These are phyloP conservation scores for Microsporum canis DNA, from an alignment of 2,329 filamentous ascomycete species.

Conservation along the genomic window DNA sequence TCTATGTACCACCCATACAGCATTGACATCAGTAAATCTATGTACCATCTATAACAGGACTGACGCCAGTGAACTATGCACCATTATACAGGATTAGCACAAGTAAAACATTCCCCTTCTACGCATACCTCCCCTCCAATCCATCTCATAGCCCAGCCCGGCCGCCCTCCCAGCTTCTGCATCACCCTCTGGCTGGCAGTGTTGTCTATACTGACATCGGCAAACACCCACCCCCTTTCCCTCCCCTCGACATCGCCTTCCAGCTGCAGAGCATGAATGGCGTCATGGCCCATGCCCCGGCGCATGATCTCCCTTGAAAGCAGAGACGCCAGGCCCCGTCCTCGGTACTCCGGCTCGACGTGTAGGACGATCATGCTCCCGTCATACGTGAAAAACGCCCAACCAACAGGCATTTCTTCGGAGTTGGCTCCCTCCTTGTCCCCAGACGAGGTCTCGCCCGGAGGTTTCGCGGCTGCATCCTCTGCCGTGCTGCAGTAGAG, in stretches of 20 bases:
- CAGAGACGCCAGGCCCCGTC: constrained; percentile 25
- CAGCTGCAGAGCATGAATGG: constrained; percentile 7
- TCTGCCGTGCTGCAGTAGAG: constrained; percentile 20
- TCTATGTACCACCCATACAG: no score
- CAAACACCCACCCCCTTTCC: constrained; percentile 24
- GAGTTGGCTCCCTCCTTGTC: not conserved
- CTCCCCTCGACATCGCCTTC: constrained; percentile 4
- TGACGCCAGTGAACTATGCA: not conserved
- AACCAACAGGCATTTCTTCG: constrained; percentile 27
- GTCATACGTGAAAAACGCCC: constrained; percentile 32
- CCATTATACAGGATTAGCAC: not conserved
- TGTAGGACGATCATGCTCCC: constrained; percentile 30
- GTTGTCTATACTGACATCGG: constrained; percentile 30
- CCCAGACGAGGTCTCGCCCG: not conserved
- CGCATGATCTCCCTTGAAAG: constrained; percentile 27
- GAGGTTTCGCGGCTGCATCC: not conserved
- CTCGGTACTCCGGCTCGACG: constrained; percentile 33
- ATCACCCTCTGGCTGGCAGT: constrained; percentile 31
- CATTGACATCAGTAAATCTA: not conserved
- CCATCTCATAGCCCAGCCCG: constrained; percentile 29
- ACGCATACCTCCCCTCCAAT: constrained; percentile 23
- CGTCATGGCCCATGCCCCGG: constrained; percentile 18
- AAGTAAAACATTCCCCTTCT: not conserved
- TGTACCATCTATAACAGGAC: not conserved
- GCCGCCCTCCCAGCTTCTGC: constrained; percentile 34